Evolutionary conservation across 768 basidiomycete species (phyloP).

Genomic region (Rhodotorula babjevae): DNA sequence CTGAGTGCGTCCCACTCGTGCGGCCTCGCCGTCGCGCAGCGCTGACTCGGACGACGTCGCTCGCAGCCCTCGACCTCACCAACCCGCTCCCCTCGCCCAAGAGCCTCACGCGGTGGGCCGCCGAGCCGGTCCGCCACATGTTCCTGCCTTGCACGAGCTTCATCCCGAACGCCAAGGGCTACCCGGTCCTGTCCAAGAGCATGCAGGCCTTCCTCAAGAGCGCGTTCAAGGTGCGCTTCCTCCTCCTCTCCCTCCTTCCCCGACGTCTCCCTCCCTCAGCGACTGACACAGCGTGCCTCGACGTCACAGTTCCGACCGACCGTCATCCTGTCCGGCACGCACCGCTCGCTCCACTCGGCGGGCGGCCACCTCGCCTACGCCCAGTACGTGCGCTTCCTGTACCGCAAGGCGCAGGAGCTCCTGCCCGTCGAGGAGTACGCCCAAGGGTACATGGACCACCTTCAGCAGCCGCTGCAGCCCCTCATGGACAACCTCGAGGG

Average conservation of each 20-base stretch:
- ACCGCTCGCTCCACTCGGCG: slow-evolving; percentile 60
- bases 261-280: neutral
- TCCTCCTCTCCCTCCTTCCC: neutral
- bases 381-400: slow-evolving; percentile 79
- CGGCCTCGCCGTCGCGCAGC: no score
- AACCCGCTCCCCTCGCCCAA: slow-evolving; percentile 76
- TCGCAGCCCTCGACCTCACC: slow-evolving; percentile 79
- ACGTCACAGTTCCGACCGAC: slow-evolving; percentile 71
- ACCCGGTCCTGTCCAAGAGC: slow-evolving; percentile 89
- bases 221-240: slow-evolving; percentile 68
- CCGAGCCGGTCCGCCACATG: slow-evolving; percentile 84
- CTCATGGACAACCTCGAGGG: slow-evolving; percentile 96
- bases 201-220: slow-evolving; percentile 86
- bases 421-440: slow-evolving; percentile 86
- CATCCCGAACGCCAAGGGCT: slow-evolving; percentile 91
- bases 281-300: neutral
- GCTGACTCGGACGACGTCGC: neutral
- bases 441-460: slow-evolving; percentile 86
- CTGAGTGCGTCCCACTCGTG: slow-evolving; percentile 50
- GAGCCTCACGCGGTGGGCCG: slow-evolving; percentile 79
- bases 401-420: slow-evolving; percentile 61
- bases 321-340: slow-evolving; percentile 71
- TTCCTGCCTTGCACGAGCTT: slow-evolving; percentile 86
- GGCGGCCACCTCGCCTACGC: slow-evolving; percentile 84
- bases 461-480: slow-evolving; percentile 85